Evolutionary conservation across 345 rosid genomes (phyloP), one percentile per base, ranked within the genome.

Genomic region (Psidium friedrichsthalianum): DNA sequence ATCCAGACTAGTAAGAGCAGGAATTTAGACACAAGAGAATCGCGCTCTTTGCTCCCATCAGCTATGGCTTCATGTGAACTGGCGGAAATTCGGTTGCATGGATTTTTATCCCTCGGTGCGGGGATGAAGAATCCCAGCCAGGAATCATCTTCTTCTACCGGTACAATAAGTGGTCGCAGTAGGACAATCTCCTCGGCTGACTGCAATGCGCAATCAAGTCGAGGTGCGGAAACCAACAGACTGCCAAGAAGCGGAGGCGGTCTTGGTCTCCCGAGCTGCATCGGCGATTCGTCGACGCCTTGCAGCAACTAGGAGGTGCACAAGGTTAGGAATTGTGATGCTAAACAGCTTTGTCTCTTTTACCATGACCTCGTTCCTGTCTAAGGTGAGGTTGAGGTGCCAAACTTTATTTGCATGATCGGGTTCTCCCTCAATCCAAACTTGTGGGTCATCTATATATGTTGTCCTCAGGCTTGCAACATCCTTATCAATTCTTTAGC

Each of bases 221-320:
- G 51, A 83, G 56, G 21, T n/a, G 32, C 3, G 56, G 44, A 29
- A 74, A 21, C 80, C 89, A 76, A 25, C 84, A 56, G 36, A 42
- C 82, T 85, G 32, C 52, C 42, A 89, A 89, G 93, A 91, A 91
- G 84, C 90, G 87, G 84, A 86, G 93, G 86, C 82, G 93, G 55
- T 88, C 88, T 88, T 91, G 93, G 93, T 89, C 91, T 20, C 89
- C 92, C 20, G 91, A 90, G 83, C 87, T 91, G 84, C 93, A 91
- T 74, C 89, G 86, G 83, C 86, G 84, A 24, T 91, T 91, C 82
- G 85, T 90, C 13, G 83, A 87, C 84, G 91, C 93, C 84, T 86
- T 91, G 82, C 89, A 87, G 56, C 89, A 88, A 55, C 93, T 91
- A 52, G 92, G 93, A 22, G 93, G 93, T 42, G 84, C 87, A 64